These are phyloP conservation scores for Gynostemma pentaphyllum DNA, from an alignment of 306 rosid genomes.

Conservation along the genomic window DNA sequence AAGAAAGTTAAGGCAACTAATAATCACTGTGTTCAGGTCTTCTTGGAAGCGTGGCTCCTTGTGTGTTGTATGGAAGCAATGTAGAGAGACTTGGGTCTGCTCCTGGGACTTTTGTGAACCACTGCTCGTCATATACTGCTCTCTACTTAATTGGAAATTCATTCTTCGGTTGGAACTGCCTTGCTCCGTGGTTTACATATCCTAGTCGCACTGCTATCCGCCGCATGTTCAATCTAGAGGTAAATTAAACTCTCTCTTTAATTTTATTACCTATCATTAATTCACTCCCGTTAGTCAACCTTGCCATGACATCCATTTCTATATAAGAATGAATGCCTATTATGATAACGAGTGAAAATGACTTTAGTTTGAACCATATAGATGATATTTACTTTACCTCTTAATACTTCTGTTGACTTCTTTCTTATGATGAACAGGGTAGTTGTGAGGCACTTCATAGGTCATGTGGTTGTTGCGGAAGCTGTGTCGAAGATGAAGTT, in stretches of 20 bases:
- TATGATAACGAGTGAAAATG: neutral
- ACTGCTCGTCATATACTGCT: slow-evolving; percentile 67
- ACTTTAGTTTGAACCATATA: neutral
- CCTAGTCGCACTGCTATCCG: slow-evolving; percentile 78
- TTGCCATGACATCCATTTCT: too few relatives aligned
- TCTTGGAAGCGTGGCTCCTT: slow-evolving; percentile 93
- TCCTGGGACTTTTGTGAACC: slow-evolving; percentile 63
- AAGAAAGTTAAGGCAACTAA: neutral
- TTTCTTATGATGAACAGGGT: slow-evolving; percentile 46
- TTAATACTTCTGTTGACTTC: neutral
- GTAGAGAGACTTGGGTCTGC: slow-evolving; percentile 67
- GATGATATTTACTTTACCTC: neutral
- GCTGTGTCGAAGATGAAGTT: slow-evolving; percentile 48
- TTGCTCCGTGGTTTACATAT: slow-evolving; percentile 77
- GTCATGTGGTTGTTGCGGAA: slow-evolving; percentile 82
- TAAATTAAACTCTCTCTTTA: slow-evolving; percentile 22
- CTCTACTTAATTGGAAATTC: slow-evolving; percentile 58
- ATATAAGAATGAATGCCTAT: neutral
- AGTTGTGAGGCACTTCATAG: slow-evolving; percentile 55
- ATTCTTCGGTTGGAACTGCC: slow-evolving; percentile 63
- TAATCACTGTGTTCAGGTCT: slow-evolving; percentile 38
- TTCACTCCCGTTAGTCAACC: too few relatives aligned
- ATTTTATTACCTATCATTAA: neutral
- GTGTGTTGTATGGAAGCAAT: slow-evolving; percentile 87
- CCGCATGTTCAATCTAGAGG: slow-evolving; percentile 87